Base-by-base conservation (phyloP, 148 eudicot genomes). In the Silene uniflora region DNA sequence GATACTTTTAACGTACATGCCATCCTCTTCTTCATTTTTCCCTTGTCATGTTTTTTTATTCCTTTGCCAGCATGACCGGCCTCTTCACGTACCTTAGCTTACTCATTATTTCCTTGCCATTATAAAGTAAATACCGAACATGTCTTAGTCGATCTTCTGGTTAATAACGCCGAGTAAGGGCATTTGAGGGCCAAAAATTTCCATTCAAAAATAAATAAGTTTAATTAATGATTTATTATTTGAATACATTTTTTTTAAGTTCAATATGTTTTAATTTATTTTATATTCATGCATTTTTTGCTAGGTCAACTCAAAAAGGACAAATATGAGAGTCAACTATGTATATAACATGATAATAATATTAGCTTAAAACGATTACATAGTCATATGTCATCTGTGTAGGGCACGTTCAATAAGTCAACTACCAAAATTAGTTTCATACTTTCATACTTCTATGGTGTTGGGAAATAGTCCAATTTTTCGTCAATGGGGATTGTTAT, bases 1-100 rank as follows among this genome's bases (percentile, higher is more conserved):
- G 77, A 69, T 62, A 80, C 64, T 76, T 71, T 63, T 59, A 63
- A 69, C 61, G 61, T 70, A 80, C 83, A 66, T 65, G 79, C 76
- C 79, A 72, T 9, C 80, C 80, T 66, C 76, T 55, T 76, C 47
- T 62, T 39, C 73, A 64, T 56, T 46, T 35, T 65, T 56, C 24
- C 27, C 29, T 27, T 59, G 54, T 16, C 44, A 16, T 65, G 6
- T 47, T 46, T 74, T 24, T 60, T 74, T 59, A 59, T 56, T 72
- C 54, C 67, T 54, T 52, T 73, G 77, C 77, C 77, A 79, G 77
- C 81, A 60, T 73, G 76, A 22, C 73, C 61, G 76, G 29, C 73
- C 61, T 23, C 65, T 0, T 78, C 72, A 77, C 52, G 75, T 77
- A 77, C 64, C 58, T 55, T 65, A 4, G 1, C 10, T 49, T 23